Conservation (phyloP, 2,329 filamentous ascomycete genomes). For the Magnaporthiopsis poae region DNA sequence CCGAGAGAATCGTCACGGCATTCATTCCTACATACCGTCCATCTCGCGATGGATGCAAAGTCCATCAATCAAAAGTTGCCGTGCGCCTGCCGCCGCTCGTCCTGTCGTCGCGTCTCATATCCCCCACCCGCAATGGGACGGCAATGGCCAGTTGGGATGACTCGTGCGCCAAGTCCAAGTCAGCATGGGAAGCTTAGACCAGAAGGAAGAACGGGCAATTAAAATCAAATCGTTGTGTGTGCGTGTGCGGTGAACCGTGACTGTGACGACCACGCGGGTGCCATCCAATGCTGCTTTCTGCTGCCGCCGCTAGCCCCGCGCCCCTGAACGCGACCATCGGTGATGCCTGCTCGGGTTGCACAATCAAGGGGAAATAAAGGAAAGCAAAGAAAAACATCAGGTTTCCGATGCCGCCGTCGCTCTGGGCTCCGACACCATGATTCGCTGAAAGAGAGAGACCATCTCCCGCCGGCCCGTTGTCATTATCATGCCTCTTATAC, state of each 20-base stretch:
- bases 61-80: neutral
- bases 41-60: neutral
- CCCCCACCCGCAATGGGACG: neutral
- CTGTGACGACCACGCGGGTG: neutral
- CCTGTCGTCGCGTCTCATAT: neutral
- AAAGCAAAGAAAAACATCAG: neutral
- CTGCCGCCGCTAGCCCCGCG: too few relatives aligned
- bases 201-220: neutral
- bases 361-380: neutral
- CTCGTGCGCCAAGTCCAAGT: neutral
- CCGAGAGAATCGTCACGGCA: too few relatives aligned
- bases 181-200: neutral
- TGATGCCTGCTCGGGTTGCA: neutral
- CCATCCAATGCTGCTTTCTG: too few relatives aligned
- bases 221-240: neutral
- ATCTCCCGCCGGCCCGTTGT: neutral
- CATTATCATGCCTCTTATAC: neutral
- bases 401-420: neutral
- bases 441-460: neutral
- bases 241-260: too few relatives aligned
- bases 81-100: too few relatives aligned
- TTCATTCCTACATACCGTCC: too few relatives aligned
- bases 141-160: neutral
- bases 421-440: neutral
- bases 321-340: too few relatives aligned